Base-by-base conservation (phyloP, 202 grass and related monocot species). In the Carex sylvatica region DNA sequence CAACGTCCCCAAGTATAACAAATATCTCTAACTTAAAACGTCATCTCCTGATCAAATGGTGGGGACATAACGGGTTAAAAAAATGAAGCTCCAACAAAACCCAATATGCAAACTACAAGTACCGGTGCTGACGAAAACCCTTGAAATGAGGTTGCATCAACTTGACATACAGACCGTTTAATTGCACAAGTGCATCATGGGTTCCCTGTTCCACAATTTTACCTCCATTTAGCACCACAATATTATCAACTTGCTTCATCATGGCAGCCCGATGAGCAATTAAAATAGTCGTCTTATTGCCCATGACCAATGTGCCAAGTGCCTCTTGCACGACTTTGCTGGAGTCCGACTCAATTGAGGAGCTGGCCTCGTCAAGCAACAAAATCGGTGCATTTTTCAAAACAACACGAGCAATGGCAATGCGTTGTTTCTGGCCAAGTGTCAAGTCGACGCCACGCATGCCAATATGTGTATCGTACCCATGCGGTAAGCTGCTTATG, bases 91-190 rank as follows among this genome's bases (percentile, higher is more conserved):
- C 52, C 51, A 77, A 77, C 15, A 52, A 77, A 77, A 77, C 52
- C 67, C 28, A 59, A 35, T 59, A 67, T 52, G 18, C 44, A 65
- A 16, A 73, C 85, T 94, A 98, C 83, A 95, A 87, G 49, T 95
- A 87, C 47, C 91, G 88, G 78, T 89, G 92, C 72, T 94, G 95
- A 24, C 91, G 90, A 82, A 90, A 86, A 9, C 92, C 95, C 80
- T 98, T 98, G 72, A 98, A 93, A 88, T 98, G 95, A 74, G 95
- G 95, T 55, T 95, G 95, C 95, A 98, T 98, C 86, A 98, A 66
- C 80, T 92, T 93, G 33, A 93, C 88, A 81, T 98, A 98, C 82
- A 98, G 68, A 19, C 92, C 95, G 44, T 95, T 98, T 89, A 87
- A 88, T 73, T 94, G 86, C 84, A 95, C 84, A 54, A 98, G 82